Conservation (phyloP, 495 filamentous ascomycete genomes). For the Geopyxis carbonaria region DNA sequence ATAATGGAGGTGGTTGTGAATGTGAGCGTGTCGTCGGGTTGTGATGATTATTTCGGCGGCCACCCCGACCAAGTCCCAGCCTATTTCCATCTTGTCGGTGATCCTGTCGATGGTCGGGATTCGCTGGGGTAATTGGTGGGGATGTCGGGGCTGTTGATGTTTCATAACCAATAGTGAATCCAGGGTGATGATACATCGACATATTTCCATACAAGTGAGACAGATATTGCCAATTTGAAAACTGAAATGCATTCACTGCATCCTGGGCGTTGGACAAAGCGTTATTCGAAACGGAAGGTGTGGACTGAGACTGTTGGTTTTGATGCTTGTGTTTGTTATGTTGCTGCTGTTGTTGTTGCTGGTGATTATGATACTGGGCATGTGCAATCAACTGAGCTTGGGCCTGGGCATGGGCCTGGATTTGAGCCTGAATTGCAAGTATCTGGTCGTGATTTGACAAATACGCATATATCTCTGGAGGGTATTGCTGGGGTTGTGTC, state of each 20-base stretch:
- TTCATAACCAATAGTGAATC: slow-evolving; percentile 1
- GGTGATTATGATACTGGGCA: slow-evolving; percentile 41
- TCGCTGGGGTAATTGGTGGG: slow-evolving; percentile 9
- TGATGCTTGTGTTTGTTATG: slow-evolving; percentile 13
- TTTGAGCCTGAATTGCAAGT: slow-evolving; percentile 30
- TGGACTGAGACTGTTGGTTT: slow-evolving; percentile 1
- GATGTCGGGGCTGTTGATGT: neutral
- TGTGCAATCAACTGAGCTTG: slow-evolving; percentile 31
- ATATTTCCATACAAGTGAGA: too few species aligned
- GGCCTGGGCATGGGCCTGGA: slow-evolving; percentile 50
- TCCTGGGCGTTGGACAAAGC: neutral
- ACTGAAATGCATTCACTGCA: slow-evolving; percentile 1
- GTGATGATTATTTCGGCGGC: slow-evolving; percentile 13
- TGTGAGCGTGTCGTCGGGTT: slow-evolving; percentile 18
- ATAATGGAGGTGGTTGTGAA: slow-evolving; percentile 22
- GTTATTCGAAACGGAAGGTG: neutral
- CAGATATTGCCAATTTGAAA: too few species aligned
- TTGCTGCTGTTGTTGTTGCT: slow-evolving; percentile 27
- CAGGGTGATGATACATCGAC: too few species aligned
- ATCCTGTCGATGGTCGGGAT: neutral
- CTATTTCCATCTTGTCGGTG: neutral
- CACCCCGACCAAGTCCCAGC: slow-evolving; percentile 11
- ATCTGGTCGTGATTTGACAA: slow-evolving; percentile 18
- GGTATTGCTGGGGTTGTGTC: slow-evolving; percentile 16
- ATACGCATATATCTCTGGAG: slow-evolving; percentile 20